These are phyloP conservation scores for Gelatoporia subvermispora DNA, from an alignment of 768 basidiomycete genomes.

Conservation along the genomic window DNA sequence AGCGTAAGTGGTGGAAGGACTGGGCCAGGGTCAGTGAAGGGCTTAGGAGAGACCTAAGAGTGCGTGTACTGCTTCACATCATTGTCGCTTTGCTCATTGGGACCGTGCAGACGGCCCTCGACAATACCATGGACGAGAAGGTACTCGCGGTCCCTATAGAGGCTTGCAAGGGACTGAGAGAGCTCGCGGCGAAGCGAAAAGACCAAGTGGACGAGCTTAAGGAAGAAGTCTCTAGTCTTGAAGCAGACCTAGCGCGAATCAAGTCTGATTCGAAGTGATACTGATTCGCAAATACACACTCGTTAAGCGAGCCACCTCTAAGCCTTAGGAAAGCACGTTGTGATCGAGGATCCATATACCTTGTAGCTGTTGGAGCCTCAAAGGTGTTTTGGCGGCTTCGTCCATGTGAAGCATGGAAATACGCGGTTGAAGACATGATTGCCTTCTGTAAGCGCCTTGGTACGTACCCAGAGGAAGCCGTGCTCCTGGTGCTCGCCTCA, in stretches of 20 bases:
- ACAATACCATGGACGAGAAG: constrained; percentile 43
- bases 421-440: too few species aligned
- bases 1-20: constrained; percentile 64
- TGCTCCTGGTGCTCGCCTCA: too few species aligned
- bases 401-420: too few species aligned
- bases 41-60: constrained; percentile 60
- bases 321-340: too few species aligned
- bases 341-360: too few species aligned
- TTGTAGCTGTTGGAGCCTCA: too few species aligned
- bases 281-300: too few species aligned
- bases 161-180: constrained; percentile 42
- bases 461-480: too few species aligned
- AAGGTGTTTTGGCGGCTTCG: too few species aligned
- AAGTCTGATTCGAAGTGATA: too few species aligned
- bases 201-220: constrained; percentile 40
- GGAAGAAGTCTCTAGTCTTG: constrained; percentile 38
- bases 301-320: too few species aligned
- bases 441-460: too few species aligned
- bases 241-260: constrained; percentile 11
- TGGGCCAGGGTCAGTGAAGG: constrained; percentile 59
- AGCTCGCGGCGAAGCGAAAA: constrained; percentile 36
- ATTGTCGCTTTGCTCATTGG: constrained; percentile 3
- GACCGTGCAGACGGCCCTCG: constrained; percentile 39
- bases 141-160: constrained; percentile 48
- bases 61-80: constrained; percentile 24